Conservation (phyloP, 257 asterid genomes). For the Anisodus acutangulus region DNA sequence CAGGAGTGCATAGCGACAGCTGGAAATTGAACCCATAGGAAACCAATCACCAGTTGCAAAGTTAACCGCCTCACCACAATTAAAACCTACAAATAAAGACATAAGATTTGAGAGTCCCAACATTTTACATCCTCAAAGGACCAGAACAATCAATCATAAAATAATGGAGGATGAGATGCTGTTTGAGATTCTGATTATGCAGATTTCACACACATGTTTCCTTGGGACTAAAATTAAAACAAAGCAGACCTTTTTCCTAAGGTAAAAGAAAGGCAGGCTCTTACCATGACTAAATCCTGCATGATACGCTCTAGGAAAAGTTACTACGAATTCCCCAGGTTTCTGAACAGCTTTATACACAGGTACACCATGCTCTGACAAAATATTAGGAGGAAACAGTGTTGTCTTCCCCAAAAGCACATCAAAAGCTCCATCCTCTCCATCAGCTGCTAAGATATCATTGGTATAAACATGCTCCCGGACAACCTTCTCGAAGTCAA, state of each 20-base stretch:
- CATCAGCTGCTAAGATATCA: conserved; percentile 75
- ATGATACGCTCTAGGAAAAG: conserved; percentile 98
- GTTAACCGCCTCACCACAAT: conserved; percentile 99
- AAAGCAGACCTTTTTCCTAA: background rate
- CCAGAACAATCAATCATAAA: background rate
- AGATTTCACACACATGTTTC: conserved; percentile 10
- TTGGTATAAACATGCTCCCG: conserved; percentile 73
- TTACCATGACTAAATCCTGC: conserved; percentile 99
- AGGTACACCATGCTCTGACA: conserved; percentile 77
- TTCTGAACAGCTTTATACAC: conserved; percentile 94
- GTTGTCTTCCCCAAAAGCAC: conserved; percentile 95
- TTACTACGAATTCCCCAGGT: conserved; percentile 89
- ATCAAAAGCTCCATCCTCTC: conserved; percentile 98
- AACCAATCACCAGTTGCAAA: conserved; percentile 97
- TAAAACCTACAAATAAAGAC: conserved; percentile 61
- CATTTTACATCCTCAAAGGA: background rate
- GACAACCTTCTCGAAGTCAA: conserved; percentile 82
- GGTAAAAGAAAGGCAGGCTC: background rate
- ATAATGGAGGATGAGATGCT: background rate
- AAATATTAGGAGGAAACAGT: conserved; percentile 88
- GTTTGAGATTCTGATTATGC: conserved; percentile 13
- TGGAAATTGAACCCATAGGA: conserved; percentile 84
- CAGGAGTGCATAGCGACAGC: conserved; percentile 89
- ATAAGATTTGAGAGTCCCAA: background rate
- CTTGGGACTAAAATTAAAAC: background rate